Base-by-base conservation (phyloP, 164 flowering plant species). In the Annona cherimola region DNA sequence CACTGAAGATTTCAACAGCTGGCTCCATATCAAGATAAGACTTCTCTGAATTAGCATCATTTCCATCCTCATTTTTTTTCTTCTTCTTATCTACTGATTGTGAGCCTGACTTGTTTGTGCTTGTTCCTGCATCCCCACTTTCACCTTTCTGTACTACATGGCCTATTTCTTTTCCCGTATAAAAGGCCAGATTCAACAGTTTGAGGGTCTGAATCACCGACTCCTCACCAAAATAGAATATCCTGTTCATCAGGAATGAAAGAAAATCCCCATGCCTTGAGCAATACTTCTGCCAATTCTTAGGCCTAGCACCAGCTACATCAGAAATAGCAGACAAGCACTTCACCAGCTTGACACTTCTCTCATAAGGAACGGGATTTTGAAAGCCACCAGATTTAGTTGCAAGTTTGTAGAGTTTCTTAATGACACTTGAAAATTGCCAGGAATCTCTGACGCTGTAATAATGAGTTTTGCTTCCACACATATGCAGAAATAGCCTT, bases 201-300 rank as follows among this genome's bases (percentile, higher is more conserved):
- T 90, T 93, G 59, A 96, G 84, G 65, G 93, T 86, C 83, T 92
- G 98, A 78, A 86, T 71, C 3, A 91, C 98, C 65, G 97, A 89
- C 78, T 91, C 98, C 74, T 96, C 99, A 18, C 92, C 90, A 66
- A 96, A 90, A 78, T 85, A 78, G 66, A 96, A 93, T 65, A 92
- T 76, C 45, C 90, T 91, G 83, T 85, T 84, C 85, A 96, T 67
- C 78, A 93, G 79, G 67, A 86, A 92, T 16, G 91, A 81, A 59
- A 96, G 80, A 68, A 93, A 79, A 83, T 93, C 99, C 35, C 81
- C 90, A 85, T 96, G 95, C 76, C 85, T 88, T 72, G 90, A 80
- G 79, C 98, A 92, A 71, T 96, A 93, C 73, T 92, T 96, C 80
- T 96, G 99, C 99, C 99, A 96, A 82, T 96, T 96, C 66, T 97